phyloP scores from a whole-genome alignment of 306 rosid species.

The Medicago ruthenica region DNA sequence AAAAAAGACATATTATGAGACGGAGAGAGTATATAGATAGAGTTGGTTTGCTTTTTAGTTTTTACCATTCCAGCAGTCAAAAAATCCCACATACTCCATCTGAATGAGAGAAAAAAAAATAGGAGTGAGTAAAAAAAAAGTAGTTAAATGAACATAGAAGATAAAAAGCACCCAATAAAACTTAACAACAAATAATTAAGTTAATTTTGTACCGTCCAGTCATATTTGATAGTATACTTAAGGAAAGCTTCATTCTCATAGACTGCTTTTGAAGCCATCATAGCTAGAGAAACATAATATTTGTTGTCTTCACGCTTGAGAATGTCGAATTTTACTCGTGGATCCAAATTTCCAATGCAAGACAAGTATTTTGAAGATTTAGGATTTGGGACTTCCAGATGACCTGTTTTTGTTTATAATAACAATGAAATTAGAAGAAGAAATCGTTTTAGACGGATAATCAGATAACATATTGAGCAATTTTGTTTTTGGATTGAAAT shows the following conservation, averaged over 20 bases:
- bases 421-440: neutral
- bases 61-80: conserved; percentile 83
- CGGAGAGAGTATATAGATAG: neutral
- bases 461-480: too few species aligned
- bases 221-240: conserved; percentile 39
- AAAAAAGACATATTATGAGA: too few species aligned
- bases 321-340: conserved; percentile 48
- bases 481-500: too few species aligned
- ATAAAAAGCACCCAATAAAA: neutral
- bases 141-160: neutral
- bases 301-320: conserved; percentile 52
- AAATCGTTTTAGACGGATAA: neutral
- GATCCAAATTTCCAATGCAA: conserved; percentile 62
- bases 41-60: neutral
- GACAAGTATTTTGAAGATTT: conserved; percentile 54
- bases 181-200: neutral
- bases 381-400: conserved; percentile 48
- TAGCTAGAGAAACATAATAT: conserved; percentile 53
- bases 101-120: neutral
- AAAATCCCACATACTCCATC: conserved; percentile 75
- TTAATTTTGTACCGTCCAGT: conserved; percentile 58
- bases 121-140: neutral
- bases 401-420: conserved; percentile 47
- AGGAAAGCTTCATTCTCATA: conserved; percentile 67
- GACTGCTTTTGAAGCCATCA: conserved; percentile 72